phyloP scores from a whole-genome alignment of 495 filamentous ascomycete species.

The Lineolata rhizophorae region DNA sequence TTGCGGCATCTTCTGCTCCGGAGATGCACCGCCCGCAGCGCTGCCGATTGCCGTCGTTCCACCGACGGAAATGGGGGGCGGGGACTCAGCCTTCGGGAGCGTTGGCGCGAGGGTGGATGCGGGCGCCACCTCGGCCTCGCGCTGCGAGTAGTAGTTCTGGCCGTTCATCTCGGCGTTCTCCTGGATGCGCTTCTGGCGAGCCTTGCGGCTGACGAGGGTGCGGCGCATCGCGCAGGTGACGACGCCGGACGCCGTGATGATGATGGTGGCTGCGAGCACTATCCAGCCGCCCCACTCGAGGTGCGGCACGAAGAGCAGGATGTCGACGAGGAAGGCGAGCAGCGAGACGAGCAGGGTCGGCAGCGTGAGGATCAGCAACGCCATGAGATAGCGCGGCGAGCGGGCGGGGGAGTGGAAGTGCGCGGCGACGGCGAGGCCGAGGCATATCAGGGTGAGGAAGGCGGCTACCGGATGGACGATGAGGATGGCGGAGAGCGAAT shows the following conservation, averaged over 20 bases:
- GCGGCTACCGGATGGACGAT: constrained; percentile 86
- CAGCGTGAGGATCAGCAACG: constrained; percentile 64
- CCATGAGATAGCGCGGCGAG: constrained; percentile 71
- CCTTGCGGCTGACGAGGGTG: constrained; percentile 78
- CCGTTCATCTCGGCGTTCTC: constrained; percentile 93
- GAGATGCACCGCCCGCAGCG: too few relatives aligned
- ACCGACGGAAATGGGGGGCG: constrained; percentile 21
- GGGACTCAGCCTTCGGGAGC: constrained; percentile 22
- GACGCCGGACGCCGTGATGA: constrained; percentile 63
- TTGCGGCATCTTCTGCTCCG: too few relatives aligned
- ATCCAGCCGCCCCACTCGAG: constrained; percentile 88
- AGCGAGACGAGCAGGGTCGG: constrained; percentile 68
- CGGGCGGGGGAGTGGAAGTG: constrained; percentile 86
- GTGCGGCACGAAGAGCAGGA: constrained; percentile 91
- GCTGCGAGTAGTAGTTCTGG: constrained; percentile 62
- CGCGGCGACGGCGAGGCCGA: constrained; percentile 54
- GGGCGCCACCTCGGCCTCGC: constrained; percentile 7
- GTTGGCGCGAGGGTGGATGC: constrained; percentile 1
- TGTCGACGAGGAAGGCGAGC: constrained; percentile 79
- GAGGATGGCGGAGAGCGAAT: constrained; percentile 74
- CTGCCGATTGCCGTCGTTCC: neutral
- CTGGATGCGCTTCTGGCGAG: constrained; percentile 71
- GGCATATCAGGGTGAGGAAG: constrained; percentile 63
- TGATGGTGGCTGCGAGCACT: constrained; percentile 72
- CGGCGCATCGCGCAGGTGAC: constrained; percentile 95